These are phyloP conservation scores for Amanita rimosa DNA, from an alignment of 768 basidiomycete species.

Conservation along the genomic window DNA sequence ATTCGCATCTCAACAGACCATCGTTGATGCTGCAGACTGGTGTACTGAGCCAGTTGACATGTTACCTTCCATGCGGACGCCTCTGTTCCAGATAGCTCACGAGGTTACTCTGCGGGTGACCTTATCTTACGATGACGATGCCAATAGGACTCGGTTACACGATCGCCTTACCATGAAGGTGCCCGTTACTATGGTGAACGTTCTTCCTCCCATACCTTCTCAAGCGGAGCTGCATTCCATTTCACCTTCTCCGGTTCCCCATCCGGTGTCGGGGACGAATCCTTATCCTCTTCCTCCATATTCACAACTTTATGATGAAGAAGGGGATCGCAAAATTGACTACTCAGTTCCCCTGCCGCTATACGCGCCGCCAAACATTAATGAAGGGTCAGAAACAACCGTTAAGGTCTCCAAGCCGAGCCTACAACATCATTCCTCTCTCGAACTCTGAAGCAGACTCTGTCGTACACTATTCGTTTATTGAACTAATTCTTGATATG, in stretches of 20 bases:
- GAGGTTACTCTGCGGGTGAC: conserved; percentile 39
- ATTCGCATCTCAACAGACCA: conserved; percentile 20
- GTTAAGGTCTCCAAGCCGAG: neutral
- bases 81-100: conserved; percentile 49
- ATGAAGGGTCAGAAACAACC: neutral
- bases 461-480: neutral
- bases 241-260: neutral
- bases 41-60: conserved; percentile 29
- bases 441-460: neutral
- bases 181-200: conserved; percentile 37
- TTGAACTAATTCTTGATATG: neutral
- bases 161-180: conserved; percentile 32
- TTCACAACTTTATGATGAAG: conserved; percentile 64
- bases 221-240: conserved; percentile 8
- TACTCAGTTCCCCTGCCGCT: conserved; percentile 50
- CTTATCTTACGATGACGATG: conserved; percentile 40
- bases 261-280: neutral
- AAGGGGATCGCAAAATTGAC: conserved; percentile 67
- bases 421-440: neutral
- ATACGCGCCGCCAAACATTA: conserved; percentile 33
- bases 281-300: conserved; percentile 50
- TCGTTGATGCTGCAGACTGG: conserved; percentile 14
- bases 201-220: conserved; percentile 22
- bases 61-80: conserved; percentile 36
- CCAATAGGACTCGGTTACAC: conserved; percentile 13